Base-by-base conservation (phyloP, 1,284 basidiomycete species). In the Cutaneotrichosporon mucoides region DNA sequence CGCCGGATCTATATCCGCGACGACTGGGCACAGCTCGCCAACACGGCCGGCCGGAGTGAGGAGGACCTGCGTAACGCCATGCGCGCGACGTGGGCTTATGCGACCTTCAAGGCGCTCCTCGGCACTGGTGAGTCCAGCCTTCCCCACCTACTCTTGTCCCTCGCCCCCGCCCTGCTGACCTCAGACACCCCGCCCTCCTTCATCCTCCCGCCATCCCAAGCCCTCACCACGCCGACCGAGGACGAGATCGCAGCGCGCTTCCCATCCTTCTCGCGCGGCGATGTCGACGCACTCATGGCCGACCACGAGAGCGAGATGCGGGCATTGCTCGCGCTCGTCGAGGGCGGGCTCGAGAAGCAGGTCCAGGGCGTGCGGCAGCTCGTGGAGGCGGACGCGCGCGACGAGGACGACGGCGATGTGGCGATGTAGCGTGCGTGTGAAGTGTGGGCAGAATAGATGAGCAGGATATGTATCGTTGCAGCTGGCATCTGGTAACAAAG, bases 1-100 rank as follows among this genome's bases (percentile, higher is more conserved):
- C 83, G 92, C 42, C 82, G 94, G 36, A 84, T 94, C 49, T 94
- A 90, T 70, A 82, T 89, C 46, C 85, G 89, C 56, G 92, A 97
- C 73, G 86, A 96, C 65, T 77, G 75, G 75, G 59, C 52, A 12
- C 55, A 49, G 10, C 66, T 77, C 35, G 59, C 73, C 5, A 68
- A 71, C 48, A 77, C 75, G 1, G 50, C 68, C 6, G 73, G 75
- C 2, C 63, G 73, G 46, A 74, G 72, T 60, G 75, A 77, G 58
- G 69, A 76, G 59, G 65, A 64, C 8, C 73, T 73, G 53, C 64
- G 72, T 46, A 35, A 59, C 2, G 58, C 70, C 37, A 54, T 69
- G 37, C 58, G 71, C 15, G 37, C 41, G n/a, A 73, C 73, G 34
- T 48, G 65, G 55, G 61, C 71, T 13, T 76, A 74, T 62, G 60